Evolutionary conservation across 1,284 basidiomycete genomes (phyloP).

Genomic region (Leccinum solheimii): DNA sequence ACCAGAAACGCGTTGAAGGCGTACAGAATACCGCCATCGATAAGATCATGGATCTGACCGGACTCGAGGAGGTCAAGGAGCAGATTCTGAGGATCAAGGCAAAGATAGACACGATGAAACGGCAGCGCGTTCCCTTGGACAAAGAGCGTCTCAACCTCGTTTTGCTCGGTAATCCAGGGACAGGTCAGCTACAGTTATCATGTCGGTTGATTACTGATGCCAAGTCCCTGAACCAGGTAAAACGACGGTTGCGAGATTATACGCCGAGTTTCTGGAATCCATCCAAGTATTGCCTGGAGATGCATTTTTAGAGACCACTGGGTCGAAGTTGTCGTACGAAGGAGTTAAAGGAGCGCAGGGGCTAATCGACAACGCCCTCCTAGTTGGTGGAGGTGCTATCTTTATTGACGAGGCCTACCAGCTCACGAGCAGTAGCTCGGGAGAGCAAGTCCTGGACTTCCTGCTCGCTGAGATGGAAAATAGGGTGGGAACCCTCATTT

Average conservation of each 20-base stretch:
- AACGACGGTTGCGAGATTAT: conserved; percentile 67
- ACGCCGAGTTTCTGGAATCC: conserved; percentile 58
- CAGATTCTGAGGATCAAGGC: conserved; percentile 50
- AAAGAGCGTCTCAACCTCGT: conserved; percentile 53
- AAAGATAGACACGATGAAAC: conserved; percentile 47
- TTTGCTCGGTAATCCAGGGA: conserved; percentile 61
- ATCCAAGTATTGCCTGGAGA: conserved; percentile 51
- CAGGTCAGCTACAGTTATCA: conserved; percentile 38
- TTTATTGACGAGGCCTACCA: conserved; percentile 72
- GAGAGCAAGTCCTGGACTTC: conserved; percentile 61
- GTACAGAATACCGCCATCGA: conserved; percentile 42
- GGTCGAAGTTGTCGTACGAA: conserved; percentile 54
- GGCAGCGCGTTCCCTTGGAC: conserved; percentile 45
- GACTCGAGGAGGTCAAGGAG: conserved; percentile 53
- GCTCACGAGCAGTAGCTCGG: conserved; percentile 44
- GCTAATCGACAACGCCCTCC: conserved; percentile 44
- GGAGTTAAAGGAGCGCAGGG: conserved; percentile 52
- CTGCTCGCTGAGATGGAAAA: conserved; percentile 72
- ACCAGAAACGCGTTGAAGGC: conserved; percentile 49
- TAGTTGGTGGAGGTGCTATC: conserved; percentile 57
- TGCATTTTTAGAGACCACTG: conserved; percentile 60
- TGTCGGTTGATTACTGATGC: not conserved
- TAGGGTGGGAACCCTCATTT: conserved; percentile 57
- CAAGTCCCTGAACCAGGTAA: conserved; percentile 46
- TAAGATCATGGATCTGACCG: conserved; percentile 55